Evolutionary conservation across 140 eudicot genomes (phyloP).

Genomic region (Bidens hawaiensis): DNA sequence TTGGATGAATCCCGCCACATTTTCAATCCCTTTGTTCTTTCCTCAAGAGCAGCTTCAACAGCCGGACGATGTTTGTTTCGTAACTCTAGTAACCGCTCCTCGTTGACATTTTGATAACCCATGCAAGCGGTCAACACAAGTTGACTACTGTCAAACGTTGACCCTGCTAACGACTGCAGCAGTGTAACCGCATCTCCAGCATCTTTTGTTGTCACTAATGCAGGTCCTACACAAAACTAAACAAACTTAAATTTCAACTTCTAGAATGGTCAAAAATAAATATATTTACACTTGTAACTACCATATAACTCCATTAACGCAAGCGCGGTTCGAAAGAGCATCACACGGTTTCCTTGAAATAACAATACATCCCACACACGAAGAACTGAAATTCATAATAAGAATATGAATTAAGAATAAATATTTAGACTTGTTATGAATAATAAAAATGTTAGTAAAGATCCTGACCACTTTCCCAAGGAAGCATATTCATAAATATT

Average conservation of each 20-base stretch:
- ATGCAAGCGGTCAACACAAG: constrained; percentile 97
- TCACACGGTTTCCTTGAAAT: constrained; percentile 90
- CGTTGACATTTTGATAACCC: constrained; percentile 87
- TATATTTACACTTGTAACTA: constrained; percentile 31
- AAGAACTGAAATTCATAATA: constrained; percentile 63
- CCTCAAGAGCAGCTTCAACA: constrained; percentile 65
- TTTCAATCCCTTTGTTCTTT: constrained; percentile 69
- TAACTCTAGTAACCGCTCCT: constrained; percentile 59
- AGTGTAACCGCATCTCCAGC: constrained; percentile 96
- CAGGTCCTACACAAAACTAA: constrained; percentile 80
- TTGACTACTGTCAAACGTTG: constrained; percentile 98
- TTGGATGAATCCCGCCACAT: constrained; percentile 59
- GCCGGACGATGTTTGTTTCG: constrained; percentile 87
- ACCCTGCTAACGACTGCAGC: constrained; percentile 91
- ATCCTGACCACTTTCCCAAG: constrained; percentile 99
- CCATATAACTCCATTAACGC: constrained; percentile 93
- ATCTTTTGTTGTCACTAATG: constrained; percentile 95
- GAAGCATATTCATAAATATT: constrained; percentile 94
- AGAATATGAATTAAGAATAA: neutral
- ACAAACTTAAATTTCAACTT: constrained; percentile 24
- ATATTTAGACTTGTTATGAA: neutral
- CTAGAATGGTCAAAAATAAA: neutral
- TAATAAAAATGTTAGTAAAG: constrained; percentile 14
- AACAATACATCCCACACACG: constrained; percentile 99
- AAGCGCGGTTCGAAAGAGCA: constrained; percentile 90